Evolutionary conservation across 495 filamentous ascomycete species (phyloP), one percentile per base, ranked within the genome.

Genomic region (Penicillium flavigenum): DNA sequence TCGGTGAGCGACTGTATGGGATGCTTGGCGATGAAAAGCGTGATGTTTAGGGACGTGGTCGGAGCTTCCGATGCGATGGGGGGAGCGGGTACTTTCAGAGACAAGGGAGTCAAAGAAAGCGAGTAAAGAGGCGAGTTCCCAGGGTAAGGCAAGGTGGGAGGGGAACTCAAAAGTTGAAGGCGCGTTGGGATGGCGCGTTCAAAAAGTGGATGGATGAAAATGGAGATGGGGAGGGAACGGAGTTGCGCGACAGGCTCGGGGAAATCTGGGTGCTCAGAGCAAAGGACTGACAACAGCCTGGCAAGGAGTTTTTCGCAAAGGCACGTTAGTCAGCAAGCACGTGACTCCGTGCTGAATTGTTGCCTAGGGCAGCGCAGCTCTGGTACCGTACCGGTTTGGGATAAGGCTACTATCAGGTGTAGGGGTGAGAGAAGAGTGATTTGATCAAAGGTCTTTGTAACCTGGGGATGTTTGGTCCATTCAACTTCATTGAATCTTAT

Each of bases 201-300:
- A 57, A 64, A 67, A 58, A 43, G 56, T 60, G 64, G 66, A 69
- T 72, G 65, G 72, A 78, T 75, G 71, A 38, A 68, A 72, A 74
- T 73, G 71, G 75, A 62, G 75, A 76, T 78, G 72, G 71, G 73
- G 47, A 71, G 69, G 69, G 66, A 72, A 72, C 65, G 63, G 69
- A 68, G 62, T 72, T 76, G 74, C 74, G 74, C 76, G 76, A 74
- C 72, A 70, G 65, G 61, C 67, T 76, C 72, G 72, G 74, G 69
- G 73, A 72, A 72, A 69, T 64, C 70, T 69, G 67, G 69, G 68
- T 69, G 73, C 70, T 66, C 64, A 70, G 70, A 71, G 68, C 68
- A 65, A 65, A 66, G 61, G 66, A 67, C 66, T 70, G 65, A 72
- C 62, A 70, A 67, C 58, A 71, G 62, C 63, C 69, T 61, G 66